Evolutionary conservation across 225 moss, liverwort and hornwort genomes (phyloP), one percentile per base, ranked within the genome.

Genomic region (Sphagnum contortum): DNA sequence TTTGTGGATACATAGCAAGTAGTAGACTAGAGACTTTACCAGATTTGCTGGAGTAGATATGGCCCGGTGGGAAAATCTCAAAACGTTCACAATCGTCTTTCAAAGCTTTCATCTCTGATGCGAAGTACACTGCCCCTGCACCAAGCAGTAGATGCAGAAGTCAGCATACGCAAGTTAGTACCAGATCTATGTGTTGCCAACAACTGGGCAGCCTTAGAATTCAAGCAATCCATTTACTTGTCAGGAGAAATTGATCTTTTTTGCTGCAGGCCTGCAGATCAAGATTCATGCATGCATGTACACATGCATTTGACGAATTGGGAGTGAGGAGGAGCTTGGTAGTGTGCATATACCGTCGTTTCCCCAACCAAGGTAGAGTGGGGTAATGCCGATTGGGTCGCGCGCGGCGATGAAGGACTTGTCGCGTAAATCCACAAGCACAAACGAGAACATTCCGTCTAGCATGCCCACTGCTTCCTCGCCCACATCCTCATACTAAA

Each of bases 371-470:
- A 85, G 74, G 70, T 89, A 92, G 57, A 92, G 82, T 29, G 89
- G 92, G 8, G 89, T 92, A 72, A 92, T 92, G 67, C 89, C 92
- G 48, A 92, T 89, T 55, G 92, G 78, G 65, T 92, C 92, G 44
- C 92, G 87, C 10, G 89, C 92, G 8, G 92, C 92, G 48, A 92
- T 80, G 81, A 79, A 89, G 68, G 89, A 87, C 70, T 92, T 89
- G 73, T 89, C 92, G 13, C 89, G 87, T 13, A 77, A 81, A 66
- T 92, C 92, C 63, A 92, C 85, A 71, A 92, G 58, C 57, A 92
- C 92, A 56, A 92, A 92, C 9, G 92, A 92, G 72, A 87, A 92
- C 92, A 92, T 92, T 64, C 87, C 92, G 63, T 92, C 92, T 61
- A 92, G 73, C 66, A 73, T 75, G 47, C 80, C 57, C 61, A 92